A percentile compares a stretch with the other conserved stretches of the same genome.
These are phyloP conservation scores for Metarhizium robertsii DNA, from an alignment of 2,329 filamentous ascomycete species.

Conservation along the genomic window DNA sequence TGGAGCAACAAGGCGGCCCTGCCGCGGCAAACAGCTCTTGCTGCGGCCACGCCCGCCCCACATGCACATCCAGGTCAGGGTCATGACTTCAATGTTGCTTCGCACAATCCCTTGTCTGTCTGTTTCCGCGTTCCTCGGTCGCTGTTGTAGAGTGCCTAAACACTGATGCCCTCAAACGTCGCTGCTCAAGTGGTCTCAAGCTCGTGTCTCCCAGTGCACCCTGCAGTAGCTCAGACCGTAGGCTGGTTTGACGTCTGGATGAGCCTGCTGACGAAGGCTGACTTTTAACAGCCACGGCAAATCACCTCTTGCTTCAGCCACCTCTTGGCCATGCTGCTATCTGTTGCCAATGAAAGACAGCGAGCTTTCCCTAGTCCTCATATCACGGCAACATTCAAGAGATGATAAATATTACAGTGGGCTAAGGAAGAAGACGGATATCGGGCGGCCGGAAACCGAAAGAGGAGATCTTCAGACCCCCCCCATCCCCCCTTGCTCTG, in stretches of 20 bases:
- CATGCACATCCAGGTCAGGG: neutral
- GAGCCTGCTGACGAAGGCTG: neutral
- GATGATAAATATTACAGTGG: neutral
- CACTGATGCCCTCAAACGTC: neutral
- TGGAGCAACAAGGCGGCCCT: neutral
- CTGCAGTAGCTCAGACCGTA: neutral
- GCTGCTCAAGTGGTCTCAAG: neutral
- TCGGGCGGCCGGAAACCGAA: neutral
- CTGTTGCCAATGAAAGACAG: neutral
- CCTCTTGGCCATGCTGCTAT: neutral
- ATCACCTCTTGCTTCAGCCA: neutral
- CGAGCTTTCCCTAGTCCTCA: neutral
- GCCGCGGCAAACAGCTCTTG: conserved; percentile 14
- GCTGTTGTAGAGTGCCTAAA: neutral
- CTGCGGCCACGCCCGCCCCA: conserved; percentile 13
- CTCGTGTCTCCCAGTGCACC: neutral
- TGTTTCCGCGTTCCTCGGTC: neutral
- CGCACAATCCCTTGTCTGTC: neutral
- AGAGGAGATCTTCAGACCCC: neutral
- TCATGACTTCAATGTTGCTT: neutral
- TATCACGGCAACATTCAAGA: no score
- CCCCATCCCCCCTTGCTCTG: neutral
- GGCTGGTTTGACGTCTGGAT: neutral
- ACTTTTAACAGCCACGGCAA: neutral
- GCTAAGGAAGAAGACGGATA: neutral